A percentile compares a stretch with the other conserved stretches of the same genome.
Evolutionary conservation across 352 stramenopile species (phyloP).

Genomic region (Labyrinthula sp.): DNA sequence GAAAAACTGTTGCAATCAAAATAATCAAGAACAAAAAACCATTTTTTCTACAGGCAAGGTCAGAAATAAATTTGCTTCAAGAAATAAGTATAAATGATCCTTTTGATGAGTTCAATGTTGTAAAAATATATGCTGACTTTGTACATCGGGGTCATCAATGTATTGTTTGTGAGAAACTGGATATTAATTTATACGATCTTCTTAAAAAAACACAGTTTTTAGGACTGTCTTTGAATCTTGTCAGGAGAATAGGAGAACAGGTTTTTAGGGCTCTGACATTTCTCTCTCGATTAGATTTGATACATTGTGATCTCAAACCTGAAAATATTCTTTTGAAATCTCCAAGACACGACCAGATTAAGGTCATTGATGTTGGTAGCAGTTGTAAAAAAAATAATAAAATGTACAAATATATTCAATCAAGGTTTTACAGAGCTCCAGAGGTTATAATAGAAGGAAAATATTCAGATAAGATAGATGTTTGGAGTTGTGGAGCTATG

Average conservation of each 20-base stretch:
- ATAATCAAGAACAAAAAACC: conserved; percentile 89
- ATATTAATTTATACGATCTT: conserved; percentile 84
- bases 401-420: conserved; percentile 90
- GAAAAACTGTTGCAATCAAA: conserved; percentile 75
- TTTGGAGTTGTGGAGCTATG: conserved; percentile 97
- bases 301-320: conserved; percentile 93
- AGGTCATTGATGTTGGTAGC: conserved; percentile 96
- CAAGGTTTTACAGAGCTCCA: conserved; percentile 83
- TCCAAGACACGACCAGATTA: conserved; percentile 76
- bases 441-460: conserved; percentile 80
- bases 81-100: conserved; percentile 46
- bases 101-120: conserved; percentile 45
- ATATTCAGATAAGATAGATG: conserved; percentile 91
- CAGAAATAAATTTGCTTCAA: conserved; percentile 77
- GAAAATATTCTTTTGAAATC: conserved; percentile 84
- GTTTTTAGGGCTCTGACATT: conserved; percentile 52
- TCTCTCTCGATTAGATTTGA: conserved; percentile 52
- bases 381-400: conserved; percentile 69
- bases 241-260: conserved; percentile 63
- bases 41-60: conserved; percentile 77
- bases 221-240: conserved; percentile 60
- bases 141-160: conserved; percentile 75
- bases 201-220: conserved; percentile 80
- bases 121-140: conserved; percentile 74
- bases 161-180: conserved; percentile 82